A percentile compares a stretch with the other conserved stretches of the same genome.
phyloP scores from a whole-genome alignment of 2,329 filamentous ascomycete species.

The Beauveria pseudobassiana region DNA sequence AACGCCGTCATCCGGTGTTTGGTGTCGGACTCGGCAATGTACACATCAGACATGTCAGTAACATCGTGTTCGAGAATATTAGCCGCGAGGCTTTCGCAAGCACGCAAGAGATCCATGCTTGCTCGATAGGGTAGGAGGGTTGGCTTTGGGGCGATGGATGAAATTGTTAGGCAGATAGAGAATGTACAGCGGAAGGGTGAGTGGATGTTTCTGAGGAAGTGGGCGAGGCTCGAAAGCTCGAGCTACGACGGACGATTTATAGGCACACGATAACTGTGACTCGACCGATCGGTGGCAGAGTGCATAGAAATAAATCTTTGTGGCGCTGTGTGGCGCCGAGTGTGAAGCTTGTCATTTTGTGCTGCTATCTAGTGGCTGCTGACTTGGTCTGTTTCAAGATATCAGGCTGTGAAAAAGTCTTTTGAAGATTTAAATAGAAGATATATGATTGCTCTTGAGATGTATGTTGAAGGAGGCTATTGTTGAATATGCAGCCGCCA shows the following conservation, averaged over 20 bases:
- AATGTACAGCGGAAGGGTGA: neutral
- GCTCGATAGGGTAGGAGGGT: neutral
- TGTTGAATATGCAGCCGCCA: neutral
- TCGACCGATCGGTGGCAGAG: too few species aligned
- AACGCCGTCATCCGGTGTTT: conserved; percentile 10
- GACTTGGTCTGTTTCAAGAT: too few species aligned
- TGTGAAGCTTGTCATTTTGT: too few species aligned
- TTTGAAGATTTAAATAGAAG: neutral
- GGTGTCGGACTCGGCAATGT: conserved; percentile 6
- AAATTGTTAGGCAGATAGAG: too few species aligned
- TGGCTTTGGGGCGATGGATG: too few species aligned
- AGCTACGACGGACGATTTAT: too few species aligned
- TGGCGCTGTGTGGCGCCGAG: too few species aligned
- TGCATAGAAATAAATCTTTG: too few species aligned
- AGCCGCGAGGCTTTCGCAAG: neutral
- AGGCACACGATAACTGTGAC: too few species aligned
- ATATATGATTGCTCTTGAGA: conserved; percentile 2
- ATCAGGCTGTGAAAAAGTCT: neutral
- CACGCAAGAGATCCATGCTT: conserved; percentile 1
- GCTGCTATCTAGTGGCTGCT: too few species aligned
- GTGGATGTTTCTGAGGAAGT: too few species aligned
- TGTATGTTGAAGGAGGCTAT: conserved; percentile 8
- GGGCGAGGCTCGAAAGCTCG: too few species aligned
- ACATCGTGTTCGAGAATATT: neutral
- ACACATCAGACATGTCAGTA: neutral